phyloP scores from a whole-genome alignment of 257 asterid species.

The Catharanthus roseus region DNA sequence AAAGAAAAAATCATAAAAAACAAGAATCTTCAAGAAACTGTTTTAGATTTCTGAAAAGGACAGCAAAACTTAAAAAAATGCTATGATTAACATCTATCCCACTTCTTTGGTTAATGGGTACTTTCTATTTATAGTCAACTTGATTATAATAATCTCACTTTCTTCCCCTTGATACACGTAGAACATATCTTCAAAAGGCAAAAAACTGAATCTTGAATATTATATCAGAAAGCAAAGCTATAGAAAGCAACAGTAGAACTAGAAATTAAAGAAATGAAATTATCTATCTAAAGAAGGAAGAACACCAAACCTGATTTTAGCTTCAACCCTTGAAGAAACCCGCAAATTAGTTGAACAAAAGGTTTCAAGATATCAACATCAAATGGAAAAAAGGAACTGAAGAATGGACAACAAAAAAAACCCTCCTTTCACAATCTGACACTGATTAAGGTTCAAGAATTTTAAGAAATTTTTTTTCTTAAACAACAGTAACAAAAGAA shows the following conservation, averaged over 20 bases:
- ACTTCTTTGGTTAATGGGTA: constrained; percentile 17
- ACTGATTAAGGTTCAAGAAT: constrained; percentile 26
- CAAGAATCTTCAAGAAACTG: constrained; percentile 23
- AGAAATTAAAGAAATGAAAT: too few species aligned
- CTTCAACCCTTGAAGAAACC: constrained; percentile 5
- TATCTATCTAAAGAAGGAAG: constrained; percentile 4
- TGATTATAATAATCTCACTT: constrained; percentile 33
- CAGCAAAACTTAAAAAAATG: neutral
- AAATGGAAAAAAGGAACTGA: constrained; percentile 10
- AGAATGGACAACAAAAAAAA: constrained; percentile 18
- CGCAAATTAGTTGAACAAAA: constrained; percentile 18
- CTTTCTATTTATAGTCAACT: constrained; percentile 40
- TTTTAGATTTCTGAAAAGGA: constrained; percentile 4
- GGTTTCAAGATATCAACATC: constrained; percentile 21
- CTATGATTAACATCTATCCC: constrained; percentile 1
- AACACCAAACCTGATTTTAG: constrained; percentile 16
- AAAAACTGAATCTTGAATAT: constrained; percentile 20
- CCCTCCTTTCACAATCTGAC: constrained; percentile 20
- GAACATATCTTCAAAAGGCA: constrained; percentile 35
- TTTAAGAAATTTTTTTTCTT: neutral
- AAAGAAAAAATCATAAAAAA: constrained; percentile 7
- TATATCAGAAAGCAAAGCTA: constrained; percentile 16
- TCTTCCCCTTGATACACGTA: constrained; percentile 40
- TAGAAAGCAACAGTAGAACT: constrained; percentile 23
- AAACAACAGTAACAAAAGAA: neutral